Conservation (phyloP, 805 yeast genomes). For the Ogataea pignaliae region DNA sequence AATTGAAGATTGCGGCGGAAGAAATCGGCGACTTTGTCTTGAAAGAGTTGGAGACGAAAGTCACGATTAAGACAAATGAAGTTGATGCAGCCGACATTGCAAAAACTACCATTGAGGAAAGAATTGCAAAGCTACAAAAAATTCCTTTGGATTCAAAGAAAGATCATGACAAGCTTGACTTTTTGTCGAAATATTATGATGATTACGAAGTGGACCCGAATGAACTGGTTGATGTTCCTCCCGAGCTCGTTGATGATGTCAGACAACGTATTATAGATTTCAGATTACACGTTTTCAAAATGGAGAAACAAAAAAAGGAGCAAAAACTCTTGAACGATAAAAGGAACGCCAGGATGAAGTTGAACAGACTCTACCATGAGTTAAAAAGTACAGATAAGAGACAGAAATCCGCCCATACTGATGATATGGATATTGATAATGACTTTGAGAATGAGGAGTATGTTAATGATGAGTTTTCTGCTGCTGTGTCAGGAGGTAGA, state of each 20-base stretch:
- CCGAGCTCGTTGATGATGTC: slow-evolving; percentile 46
- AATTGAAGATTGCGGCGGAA: slow-evolving; percentile 4
- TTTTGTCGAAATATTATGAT: slow-evolving; percentile 11
- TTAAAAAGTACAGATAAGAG: slow-evolving; percentile 18
- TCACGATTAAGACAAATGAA: slow-evolving; percentile 1
- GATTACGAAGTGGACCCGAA: slow-evolving; percentile 50
- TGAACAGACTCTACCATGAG: slow-evolving; percentile 38
- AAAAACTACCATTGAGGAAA: slow-evolving; percentile 1
- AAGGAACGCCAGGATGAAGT: slow-evolving; percentile 40
- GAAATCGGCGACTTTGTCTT: slow-evolving; percentile 6
- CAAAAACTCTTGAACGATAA: slow-evolving; percentile 46
- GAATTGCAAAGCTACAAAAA: slow-evolving; percentile 1
- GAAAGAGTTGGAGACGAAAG: slow-evolving; percentile 6
- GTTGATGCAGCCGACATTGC: not conserved
- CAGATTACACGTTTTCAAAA: slow-evolving; percentile 47
- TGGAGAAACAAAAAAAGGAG: slow-evolving; percentile 49
- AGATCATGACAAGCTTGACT: slow-evolving; percentile 5
- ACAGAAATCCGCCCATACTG: slow-evolving; percentile 7
- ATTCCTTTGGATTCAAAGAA: not conserved
- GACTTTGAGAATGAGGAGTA: slow-evolving; percentile 21
- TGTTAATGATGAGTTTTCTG: slow-evolving; percentile 23
- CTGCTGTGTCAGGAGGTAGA: slow-evolving; percentile 7
- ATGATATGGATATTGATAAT: slow-evolving; percentile 23
- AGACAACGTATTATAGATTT: slow-evolving; percentile 51
- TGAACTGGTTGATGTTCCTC: slow-evolving; percentile 56